Percentiles rank a stretch among this genome's conserved stretches.
Evolutionary conservation across 345 rosid genomes (phyloP).

Genomic region (Gossypium stocksii): DNA sequence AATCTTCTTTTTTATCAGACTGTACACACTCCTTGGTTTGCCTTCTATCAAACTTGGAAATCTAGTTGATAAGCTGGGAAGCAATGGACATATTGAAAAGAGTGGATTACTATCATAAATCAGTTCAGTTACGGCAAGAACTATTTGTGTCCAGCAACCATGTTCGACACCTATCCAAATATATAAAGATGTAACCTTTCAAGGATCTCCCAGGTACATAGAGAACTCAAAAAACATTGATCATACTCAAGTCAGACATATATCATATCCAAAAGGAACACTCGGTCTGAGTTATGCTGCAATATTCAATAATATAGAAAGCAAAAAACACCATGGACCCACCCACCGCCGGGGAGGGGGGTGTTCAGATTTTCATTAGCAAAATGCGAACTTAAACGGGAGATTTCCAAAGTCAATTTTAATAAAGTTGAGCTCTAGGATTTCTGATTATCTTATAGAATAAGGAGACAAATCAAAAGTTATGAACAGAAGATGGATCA

Average conservation of each 20-base stretch:
- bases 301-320: neutral
- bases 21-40: neutral
- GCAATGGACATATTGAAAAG: neutral
- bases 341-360: neutral
- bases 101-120: neutral
- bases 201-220: neutral
- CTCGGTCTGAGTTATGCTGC: neutral
- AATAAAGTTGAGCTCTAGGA: neutral
- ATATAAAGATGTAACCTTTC: neutral
- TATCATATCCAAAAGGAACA: neutral
- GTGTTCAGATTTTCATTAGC: neutral
- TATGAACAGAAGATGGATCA: neutral
- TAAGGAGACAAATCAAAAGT: neutral
- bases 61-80: neutral
- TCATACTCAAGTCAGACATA: neutral
- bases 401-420: neutral
- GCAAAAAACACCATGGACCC: neutral
- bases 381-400: neutral
- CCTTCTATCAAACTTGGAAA: neutral
- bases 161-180: neutral
- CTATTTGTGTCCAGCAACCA: neutral
- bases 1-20: neutral
- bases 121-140: neutral
- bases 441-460: neutral
- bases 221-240: neutral